Evolutionary conservation across 2,329 filamentous ascomycete species (phyloP), one percentile per base, ranked within the genome.

Genomic region (Ceratocystis papillata): DNA sequence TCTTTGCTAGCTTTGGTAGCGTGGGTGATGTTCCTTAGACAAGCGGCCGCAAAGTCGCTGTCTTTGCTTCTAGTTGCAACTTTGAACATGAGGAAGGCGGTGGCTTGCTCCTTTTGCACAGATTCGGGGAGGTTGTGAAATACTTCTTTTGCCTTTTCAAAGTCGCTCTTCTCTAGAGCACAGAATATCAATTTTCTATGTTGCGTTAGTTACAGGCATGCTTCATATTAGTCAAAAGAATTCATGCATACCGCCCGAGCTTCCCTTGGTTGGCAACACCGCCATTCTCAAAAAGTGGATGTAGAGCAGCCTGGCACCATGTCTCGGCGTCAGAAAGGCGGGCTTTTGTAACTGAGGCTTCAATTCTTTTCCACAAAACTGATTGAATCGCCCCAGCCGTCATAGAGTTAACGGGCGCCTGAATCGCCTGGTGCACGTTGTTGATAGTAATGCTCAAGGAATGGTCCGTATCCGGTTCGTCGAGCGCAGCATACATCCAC

Each of bases 321-420:
- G 77, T 75, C 69, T 87, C 81, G 1, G 87, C 82, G 15, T 78
- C 69, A 1, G 79, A 76, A 65, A 81, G 82, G 17, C 83, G 75
- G 1, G 79, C 77, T 41, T 81, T 78, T 0, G 75, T 75, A 68
- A 83, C 84, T 15, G 78, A 77, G 0, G 78, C 75, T 64, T 91
- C 87, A n/a, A 89, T 78, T 30, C 80, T 82, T 74, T 90, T 94
- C 90, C 91, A 96, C 2, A 96, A 76, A 2, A 96, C 85, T 44
- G 84, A 87, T 70, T 89, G 87, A 5, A 83, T 82, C 44, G 87
- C 86, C 69, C 85, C 83, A 12, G 88, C 84, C 5, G 85, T 84
- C 69, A 83, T 80, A 3, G 82, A 74, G 25, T 81, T 78, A 3
- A 95, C 73, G 0, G 79, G 73, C 1, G 75, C 74, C 4, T 76